Conservation (phyloP, 169 alveolate species). For the Prorocentrum cordatum region DNA sequence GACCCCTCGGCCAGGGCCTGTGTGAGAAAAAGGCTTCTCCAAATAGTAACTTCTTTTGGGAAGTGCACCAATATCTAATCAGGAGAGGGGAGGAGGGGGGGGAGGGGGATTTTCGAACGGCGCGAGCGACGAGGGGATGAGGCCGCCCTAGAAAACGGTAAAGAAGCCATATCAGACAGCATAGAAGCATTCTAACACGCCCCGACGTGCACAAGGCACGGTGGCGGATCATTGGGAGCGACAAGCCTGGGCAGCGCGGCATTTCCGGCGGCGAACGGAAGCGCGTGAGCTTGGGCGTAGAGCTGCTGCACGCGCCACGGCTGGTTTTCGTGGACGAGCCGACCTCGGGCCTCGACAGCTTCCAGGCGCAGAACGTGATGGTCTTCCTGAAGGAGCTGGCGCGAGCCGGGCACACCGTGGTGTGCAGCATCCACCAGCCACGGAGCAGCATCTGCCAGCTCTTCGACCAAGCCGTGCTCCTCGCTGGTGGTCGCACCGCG, state of each 20-base stretch:
- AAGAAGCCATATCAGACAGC: no score
- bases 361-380: not conserved
- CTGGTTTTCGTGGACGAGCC: not conserved
- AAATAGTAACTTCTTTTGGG: no score
- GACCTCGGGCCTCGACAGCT: not conserved
- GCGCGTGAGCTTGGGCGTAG: not conserved
- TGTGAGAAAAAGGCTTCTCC: no score
- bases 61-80: no score
- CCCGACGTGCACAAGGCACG: no score
- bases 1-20: no score
- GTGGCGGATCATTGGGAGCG: not conserved
- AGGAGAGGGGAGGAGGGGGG: no score
- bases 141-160: no score
- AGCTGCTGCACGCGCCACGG: not conserved
- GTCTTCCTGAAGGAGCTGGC: not conserved
- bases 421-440: not conserved
- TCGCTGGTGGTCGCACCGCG: no score
- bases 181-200: no score
- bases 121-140: no score
- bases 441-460: not conserved
- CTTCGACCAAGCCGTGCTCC: not conserved
- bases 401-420: not conserved
- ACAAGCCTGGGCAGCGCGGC: not conserved
- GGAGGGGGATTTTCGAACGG: no score
- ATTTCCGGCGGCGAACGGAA: not conserved